Base-by-base conservation (phyloP, 805 yeast species). In the Huiozyma sinensis region DNA sequence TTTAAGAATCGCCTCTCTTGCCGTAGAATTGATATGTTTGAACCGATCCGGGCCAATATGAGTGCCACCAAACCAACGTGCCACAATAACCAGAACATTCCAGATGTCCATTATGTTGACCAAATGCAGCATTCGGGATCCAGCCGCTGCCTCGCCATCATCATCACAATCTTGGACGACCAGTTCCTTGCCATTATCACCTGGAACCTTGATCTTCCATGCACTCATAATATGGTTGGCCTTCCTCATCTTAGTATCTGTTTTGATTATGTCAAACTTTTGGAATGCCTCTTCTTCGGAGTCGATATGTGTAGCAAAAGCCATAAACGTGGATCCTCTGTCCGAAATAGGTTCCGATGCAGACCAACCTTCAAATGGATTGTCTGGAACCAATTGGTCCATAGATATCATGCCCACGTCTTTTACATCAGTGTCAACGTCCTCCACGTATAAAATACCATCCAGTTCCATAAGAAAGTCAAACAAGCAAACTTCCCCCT, bases 141-240 rank as follows among this genome's bases (percentile, higher is more conserved):
- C 98, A 1, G 97, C 95, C 0, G 97, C 97, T 0, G 94, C 73
- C 58, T 92, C 98, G 3, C 98, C 98, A 58, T 90, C 98, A 60
- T 92, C 97, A 57, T 92, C 97, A 53, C 85, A 88, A 54, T 92
- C 97, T 54, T 85, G 92, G 40, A 71, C 73, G 33, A 73, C 69
- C 0, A 77, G 73, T 0, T 80, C 85, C 28, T 65, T 46, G 5
- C 11, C 9, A 11, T 8, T 9, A 11, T 31, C 33, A 13, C 70
- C 68, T 12, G 51, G 43, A 0, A 57, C 61, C 44, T 70, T 70
- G 3, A 92, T 81, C 49, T 97, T 68, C 82, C 90, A 89, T 0
- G 95, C 92, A 11, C 79, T 75, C 80, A 92, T 92, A 48, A 81
- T 81, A 62, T 90, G 97, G 1, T 73, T 60, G 0, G 96, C 81